Conservation (phyloP, 495 filamentous ascomycete genomes). For the Neurospora sp. region DNA sequence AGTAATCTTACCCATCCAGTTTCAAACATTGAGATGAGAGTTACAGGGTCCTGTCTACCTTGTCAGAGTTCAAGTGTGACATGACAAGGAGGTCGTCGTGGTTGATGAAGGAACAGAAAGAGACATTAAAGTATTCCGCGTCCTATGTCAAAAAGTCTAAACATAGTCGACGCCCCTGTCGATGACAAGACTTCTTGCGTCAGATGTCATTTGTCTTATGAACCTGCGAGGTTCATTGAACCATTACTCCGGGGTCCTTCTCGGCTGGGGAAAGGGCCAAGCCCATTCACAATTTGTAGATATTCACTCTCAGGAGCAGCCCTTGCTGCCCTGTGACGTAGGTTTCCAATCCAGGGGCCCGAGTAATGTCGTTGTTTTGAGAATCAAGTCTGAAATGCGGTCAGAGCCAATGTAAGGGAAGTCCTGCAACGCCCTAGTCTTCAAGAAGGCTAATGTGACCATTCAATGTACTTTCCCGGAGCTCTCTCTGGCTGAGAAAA, state of each 20-base stretch:
- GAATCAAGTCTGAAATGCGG: background rate
- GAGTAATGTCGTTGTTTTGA: background rate
- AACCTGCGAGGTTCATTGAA: background rate
- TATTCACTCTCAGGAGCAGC: background rate
- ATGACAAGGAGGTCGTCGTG: background rate
- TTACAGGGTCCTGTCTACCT: background rate
- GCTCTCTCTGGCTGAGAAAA: background rate
- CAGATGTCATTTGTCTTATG: background rate
- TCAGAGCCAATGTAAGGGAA: background rate
- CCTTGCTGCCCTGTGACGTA: background rate
- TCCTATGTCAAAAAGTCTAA: background rate
- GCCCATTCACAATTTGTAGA: background rate
- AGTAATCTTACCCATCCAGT: background rate
- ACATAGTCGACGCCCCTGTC: background rate
- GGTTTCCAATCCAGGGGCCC: background rate
- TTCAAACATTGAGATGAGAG: background rate
- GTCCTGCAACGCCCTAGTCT: background rate
- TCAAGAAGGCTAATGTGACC: background rate
- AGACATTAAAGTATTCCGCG: background rate
- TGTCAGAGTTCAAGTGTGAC: background rate
- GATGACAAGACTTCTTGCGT: background rate
- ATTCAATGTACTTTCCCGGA: background rate
- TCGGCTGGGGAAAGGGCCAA: background rate
- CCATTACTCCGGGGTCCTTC: background rate
- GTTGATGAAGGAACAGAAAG: background rate